phyloP scores from a whole-genome alignment of 345 rosid genomes.

The Raphanus raphanistrum region DNA sequence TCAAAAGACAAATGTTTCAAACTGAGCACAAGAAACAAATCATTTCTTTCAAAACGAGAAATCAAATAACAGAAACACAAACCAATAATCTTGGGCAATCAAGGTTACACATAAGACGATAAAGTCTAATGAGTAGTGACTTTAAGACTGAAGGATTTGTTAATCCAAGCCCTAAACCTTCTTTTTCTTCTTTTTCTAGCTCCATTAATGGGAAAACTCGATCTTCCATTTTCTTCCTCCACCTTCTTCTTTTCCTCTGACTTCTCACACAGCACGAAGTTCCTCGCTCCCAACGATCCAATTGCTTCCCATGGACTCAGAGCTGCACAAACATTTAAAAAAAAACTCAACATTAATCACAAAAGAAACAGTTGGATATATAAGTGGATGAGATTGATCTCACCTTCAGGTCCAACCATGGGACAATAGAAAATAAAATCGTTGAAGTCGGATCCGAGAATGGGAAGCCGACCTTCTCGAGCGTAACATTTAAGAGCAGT shows the following conservation, averaged over 20 bases:
- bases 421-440: constrained; percentile 74
- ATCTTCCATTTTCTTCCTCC: constrained; percentile 44
- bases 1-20: neutral
- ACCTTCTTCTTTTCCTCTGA: constrained; percentile 40
- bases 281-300: constrained; percentile 62
- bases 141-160: constrained; percentile 59
- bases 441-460: constrained; percentile 71
- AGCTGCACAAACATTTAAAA: constrained; percentile 36
- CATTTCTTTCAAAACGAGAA: constrained; percentile 12
- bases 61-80: neutral
- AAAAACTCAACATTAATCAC: neutral
- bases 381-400: neutral
- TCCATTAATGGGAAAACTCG: constrained; percentile 32
- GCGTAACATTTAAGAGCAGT: constrained; percentile 80
- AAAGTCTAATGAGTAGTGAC: constrained; percentile 43
- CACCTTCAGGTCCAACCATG: constrained; percentile 59
- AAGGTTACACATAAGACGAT: neutral
- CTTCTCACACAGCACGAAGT: constrained; percentile 81
- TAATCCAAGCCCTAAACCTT: constrained; percentile 76
- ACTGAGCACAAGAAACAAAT: constrained; percentile 1
- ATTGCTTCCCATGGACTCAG: constrained; percentile 60
- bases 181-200: constrained; percentile 46
- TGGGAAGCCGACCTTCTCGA: constrained; percentile 88
- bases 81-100: neutral
- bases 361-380: neutral